Percentiles rank a stretch among this genome's conserved stretches.
Conservation (phyloP, 495 filamentous ascomycete genomes). For the Choiromyces venosus region DNA sequence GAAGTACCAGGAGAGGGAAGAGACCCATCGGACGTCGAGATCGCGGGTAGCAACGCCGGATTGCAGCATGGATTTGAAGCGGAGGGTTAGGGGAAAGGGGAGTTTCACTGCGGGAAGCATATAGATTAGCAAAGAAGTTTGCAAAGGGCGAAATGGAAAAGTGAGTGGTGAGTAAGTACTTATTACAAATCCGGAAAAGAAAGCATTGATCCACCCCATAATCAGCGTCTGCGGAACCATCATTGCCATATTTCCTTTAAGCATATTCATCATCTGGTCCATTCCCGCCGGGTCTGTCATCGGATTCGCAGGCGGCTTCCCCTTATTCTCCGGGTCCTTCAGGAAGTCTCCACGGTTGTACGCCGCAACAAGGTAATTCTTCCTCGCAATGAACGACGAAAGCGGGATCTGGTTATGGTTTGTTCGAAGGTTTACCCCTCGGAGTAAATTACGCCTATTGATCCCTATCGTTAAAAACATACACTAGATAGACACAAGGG, state of each 20-base stretch:
- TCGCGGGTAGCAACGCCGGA: conserved; percentile 91
- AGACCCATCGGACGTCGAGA: conserved; percentile 96
- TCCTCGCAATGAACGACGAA: conserved; percentile 69
- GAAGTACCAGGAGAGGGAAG: conserved; percentile 97
- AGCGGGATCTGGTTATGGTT: conserved; percentile 69
- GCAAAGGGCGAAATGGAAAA: background rate
- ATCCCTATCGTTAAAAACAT: conserved; percentile 1
- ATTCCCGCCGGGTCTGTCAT: conserved; percentile 96
- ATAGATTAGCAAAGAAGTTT: background rate
- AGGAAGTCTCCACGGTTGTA: conserved; percentile 82
- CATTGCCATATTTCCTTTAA: conserved; percentile 99
- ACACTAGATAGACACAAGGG: conserved; percentile 2
- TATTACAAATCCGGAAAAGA: conserved; percentile 96
- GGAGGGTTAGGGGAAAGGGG: conserved; percentile 95
- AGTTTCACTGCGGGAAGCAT: conserved; percentile 70
- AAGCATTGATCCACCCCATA: conserved; percentile 99
- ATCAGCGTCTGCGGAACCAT: conserved; percentile 98
- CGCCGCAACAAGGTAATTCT: conserved; percentile 68
- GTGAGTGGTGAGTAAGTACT: conserved; percentile 50
- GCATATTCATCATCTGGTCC: conserved; percentile 99
- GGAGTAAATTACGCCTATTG: conserved; percentile 64
- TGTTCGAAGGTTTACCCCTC: conserved; percentile 75
- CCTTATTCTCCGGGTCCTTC: conserved; percentile 78
- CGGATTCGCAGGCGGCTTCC: conserved; percentile 84
- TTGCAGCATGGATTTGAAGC: conserved; percentile 99